Evolutionary conservation across 2,329 filamentous ascomycete species (phyloP).

Genomic region (Eutypella sp.): DNA sequence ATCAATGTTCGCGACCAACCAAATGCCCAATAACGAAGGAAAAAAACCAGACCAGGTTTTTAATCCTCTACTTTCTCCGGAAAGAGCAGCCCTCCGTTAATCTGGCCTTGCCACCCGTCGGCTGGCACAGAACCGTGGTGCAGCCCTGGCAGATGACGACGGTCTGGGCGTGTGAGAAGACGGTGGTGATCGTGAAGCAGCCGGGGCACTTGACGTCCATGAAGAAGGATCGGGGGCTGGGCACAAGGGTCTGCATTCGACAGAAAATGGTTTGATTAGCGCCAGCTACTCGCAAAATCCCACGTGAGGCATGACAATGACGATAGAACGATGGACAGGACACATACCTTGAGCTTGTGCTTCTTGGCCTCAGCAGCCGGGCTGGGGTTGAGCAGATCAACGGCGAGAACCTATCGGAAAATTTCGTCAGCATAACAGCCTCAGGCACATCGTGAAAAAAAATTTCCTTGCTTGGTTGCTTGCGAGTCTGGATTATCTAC

Average conservation of each 20-base stretch:
- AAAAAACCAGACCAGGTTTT: constrained; percentile 37
- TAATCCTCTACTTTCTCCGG: constrained; percentile 91
- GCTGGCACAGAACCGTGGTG: constrained; percentile 99
- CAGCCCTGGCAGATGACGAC: constrained; percentile 99
- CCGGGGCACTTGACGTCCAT: constrained; percentile 99
- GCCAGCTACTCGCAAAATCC: too few relatives aligned
- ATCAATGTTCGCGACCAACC: constrained; percentile 43
- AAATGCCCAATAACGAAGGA: constrained; percentile 38
- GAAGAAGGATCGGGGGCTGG: constrained; percentile 98
- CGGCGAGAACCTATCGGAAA: constrained; percentile 84
- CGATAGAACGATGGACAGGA: constrained; percentile 2
- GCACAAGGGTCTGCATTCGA: constrained; percentile 86
- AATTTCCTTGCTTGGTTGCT: too few relatives aligned
- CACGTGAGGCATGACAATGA: too few relatives aligned
- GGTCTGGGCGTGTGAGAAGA: constrained; percentile 99
- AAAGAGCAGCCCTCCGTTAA: constrained; percentile 99
- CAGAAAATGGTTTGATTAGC: too few relatives aligned
- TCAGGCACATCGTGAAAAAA: constrained; percentile 8
- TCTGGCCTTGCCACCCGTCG: constrained; percentile 97
- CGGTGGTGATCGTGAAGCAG: constrained; percentile 99
- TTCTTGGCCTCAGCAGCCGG: constrained; percentile 97
- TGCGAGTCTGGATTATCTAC: constrained; percentile 1
- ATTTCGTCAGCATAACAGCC: constrained; percentile 42
- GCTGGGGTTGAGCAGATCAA: constrained; percentile 99
- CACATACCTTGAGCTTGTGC: constrained; percentile 99